Evolutionary conservation across 257 asterid genomes (phyloP).

Genomic region (Nicotiana knightiana): DNA sequence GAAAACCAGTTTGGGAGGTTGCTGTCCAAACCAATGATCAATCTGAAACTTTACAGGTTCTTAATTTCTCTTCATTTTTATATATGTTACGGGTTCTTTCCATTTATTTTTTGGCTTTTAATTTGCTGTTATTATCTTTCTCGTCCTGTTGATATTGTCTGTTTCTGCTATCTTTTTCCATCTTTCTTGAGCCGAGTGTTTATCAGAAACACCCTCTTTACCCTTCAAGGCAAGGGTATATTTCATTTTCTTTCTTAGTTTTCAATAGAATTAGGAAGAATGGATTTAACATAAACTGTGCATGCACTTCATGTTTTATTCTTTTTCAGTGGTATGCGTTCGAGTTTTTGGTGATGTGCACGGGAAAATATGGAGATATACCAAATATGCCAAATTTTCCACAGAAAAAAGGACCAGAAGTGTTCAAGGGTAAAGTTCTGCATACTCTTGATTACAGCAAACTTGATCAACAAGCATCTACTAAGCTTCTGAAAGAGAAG

Average conservation of each 20-base stretch:
- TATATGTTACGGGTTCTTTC: neutral
- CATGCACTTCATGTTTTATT: neutral
- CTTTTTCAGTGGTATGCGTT: conserved; percentile 57
- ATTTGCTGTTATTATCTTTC: too few relatives aligned
- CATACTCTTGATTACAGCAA: conserved; percentile 80
- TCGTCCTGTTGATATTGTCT: too few relatives aligned
- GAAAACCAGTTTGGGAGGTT: conserved; percentile 77
- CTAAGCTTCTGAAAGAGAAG: conserved; percentile 42
- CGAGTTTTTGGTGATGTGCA: conserved; percentile 76
- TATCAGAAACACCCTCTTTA: too few relatives aligned
- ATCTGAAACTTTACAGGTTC: conserved; percentile 55
- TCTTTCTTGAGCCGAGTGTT: too few relatives aligned
- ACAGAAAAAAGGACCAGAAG: conserved; percentile 62
- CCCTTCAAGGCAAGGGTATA: too few relatives aligned
- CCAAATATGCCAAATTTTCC: conserved; percentile 66
- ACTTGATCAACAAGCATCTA: conserved; percentile 49
- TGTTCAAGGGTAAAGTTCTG: conserved; percentile 56
- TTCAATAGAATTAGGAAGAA: too few relatives aligned
- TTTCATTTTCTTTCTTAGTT: too few relatives aligned
- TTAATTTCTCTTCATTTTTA: neutral
- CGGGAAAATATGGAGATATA: conserved; percentile 83
- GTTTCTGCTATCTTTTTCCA: too few relatives aligned
- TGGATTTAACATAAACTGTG: too few relatives aligned
- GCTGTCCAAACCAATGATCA: conserved; percentile 43
- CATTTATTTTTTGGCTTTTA: too few relatives aligned